Evolutionary conservation across 2,329 filamentous ascomycete genomes (phyloP).

Genomic region (Pseudogymnoascus sp.): DNA sequence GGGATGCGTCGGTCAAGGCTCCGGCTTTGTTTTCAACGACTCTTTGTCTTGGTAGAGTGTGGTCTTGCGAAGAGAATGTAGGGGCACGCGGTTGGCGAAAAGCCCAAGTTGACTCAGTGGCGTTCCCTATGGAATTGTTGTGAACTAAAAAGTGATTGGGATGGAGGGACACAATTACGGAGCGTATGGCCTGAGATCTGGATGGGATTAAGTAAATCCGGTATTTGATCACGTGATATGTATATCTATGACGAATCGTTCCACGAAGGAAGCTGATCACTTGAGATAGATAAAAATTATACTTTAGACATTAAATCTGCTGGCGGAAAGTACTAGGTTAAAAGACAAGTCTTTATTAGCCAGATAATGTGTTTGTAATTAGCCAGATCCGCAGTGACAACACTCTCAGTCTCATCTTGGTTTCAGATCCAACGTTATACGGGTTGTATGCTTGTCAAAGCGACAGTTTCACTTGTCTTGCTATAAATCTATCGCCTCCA

Average conservation of each 20-base stretch:
- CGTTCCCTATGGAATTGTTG: neutral
- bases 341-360: neutral
- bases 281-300: neutral
- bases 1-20: constrained; percentile 6
- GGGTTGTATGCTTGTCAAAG: neutral
- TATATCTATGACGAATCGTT: neutral
- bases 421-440: neutral
- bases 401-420: neutral
- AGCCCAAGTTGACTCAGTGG: neutral
- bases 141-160: constrained; percentile 3
- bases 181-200: neutral
- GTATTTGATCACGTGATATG: neutral
- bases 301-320: neutral
- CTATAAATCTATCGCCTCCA: neutral
- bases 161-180: constrained; percentile 4
- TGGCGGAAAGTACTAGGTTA: neutral
- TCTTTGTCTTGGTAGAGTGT: neutral
- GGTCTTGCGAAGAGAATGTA: neutral
- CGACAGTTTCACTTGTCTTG: neutral
- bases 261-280: neutral
- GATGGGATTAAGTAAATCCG: constrained; percentile 5
- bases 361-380: neutral
- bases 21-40: neutral
- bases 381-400: neutral
- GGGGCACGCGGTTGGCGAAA: neutral